Evolutionary conservation across 2,329 filamentous ascomycete genomes (phyloP).

Genomic region (Cladorrhinum sp.): DNA sequence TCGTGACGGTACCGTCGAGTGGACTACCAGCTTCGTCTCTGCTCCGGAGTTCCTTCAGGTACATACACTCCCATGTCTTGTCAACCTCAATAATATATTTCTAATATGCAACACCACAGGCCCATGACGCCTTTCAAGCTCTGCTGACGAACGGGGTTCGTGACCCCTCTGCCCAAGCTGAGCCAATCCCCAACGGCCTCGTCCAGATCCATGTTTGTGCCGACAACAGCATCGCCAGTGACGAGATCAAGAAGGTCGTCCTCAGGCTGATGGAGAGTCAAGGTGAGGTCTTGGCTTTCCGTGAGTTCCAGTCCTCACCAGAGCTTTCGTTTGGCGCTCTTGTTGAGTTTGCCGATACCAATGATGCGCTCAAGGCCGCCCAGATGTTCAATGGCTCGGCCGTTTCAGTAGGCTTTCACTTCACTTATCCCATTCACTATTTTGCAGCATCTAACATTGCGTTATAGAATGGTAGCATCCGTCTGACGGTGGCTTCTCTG

Average conservation of each 20-base stretch:
- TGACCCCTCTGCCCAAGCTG: conserved; percentile 28
- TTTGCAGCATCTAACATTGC: neutral
- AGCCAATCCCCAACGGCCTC: conserved; percentile 53
- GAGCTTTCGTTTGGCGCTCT: conserved; percentile 46
- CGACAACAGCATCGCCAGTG: conserved; percentile 9
- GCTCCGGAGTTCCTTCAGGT: conserved; percentile 45
- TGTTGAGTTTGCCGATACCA: conserved; percentile 52
- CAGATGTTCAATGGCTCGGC: conserved; percentile 39
- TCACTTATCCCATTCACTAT: neutral
- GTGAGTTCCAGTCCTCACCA: conserved; percentile 39
- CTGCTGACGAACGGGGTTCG: conserved; percentile 26
- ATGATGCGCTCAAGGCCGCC: conserved; percentile 41
- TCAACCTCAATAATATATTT: neutral
- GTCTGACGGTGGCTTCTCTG: neutral
- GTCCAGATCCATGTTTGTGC: conserved; percentile 48
- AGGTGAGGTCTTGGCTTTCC: conserved; percentile 53
- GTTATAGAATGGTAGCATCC: neutral
- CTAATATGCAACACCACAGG: neutral
- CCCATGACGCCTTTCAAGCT: neutral
- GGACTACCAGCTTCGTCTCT: conserved; percentile 45
- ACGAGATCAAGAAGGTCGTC: conserved; percentile 36
- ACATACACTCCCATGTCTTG: conserved; percentile 5
- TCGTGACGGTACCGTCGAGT: conserved; percentile 42
- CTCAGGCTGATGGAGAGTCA: conserved; percentile 40
- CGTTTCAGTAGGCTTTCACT: conserved; percentile 34